These are phyloP conservation scores for Trypanosoma theileri DNA, from an alignment of 208 protist genomes.

Conservation along the genomic window DNA sequence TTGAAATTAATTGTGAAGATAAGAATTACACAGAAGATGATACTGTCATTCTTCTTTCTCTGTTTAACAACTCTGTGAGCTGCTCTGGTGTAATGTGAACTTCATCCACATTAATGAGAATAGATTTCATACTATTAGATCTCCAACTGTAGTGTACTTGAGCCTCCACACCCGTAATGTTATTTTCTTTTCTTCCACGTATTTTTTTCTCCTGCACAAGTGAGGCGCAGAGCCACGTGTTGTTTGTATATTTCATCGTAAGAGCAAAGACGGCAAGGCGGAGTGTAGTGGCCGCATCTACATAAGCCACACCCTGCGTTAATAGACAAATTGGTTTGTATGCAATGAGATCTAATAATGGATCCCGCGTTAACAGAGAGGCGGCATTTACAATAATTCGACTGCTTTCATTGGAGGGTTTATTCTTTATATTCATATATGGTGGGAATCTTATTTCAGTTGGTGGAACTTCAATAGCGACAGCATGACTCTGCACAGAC, in stretches of 20 bases:
- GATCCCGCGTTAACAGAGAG: conserved; percentile 24
- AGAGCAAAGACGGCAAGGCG: conserved; percentile 11
- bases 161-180: conserved; percentile 14
- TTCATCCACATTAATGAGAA: conserved; percentile 29
- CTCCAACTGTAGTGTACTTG: background rate
- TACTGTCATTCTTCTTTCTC: background rate
- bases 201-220: conserved; percentile 1
- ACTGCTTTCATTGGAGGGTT: background rate
- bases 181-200: conserved; percentile 1
- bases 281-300: background rate
- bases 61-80: conserved; percentile 4
- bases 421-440: background rate
- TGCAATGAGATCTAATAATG: conserved; percentile 25
- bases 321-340: conserved; percentile 26
- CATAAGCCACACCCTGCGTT: background rate
- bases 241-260: conserved; percentile 20
- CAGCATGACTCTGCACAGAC: conserved; percentile 15
- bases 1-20: background rate
- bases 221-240: conserved; percentile 15
- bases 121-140: background rate
- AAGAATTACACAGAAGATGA: background rate
- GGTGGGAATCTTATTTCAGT: background rate
- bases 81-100: conserved; percentile 12
- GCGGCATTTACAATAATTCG: conserved; percentile 28
- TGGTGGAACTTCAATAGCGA: conserved; percentile 15